A percentile compares a stretch with the other conserved stretches of the same genome.
These are phyloP conservation scores for Pseudocercospora macadamiae DNA, from an alignment of 2,329 filamentous ascomycete genomes.

Conservation along the genomic window DNA sequence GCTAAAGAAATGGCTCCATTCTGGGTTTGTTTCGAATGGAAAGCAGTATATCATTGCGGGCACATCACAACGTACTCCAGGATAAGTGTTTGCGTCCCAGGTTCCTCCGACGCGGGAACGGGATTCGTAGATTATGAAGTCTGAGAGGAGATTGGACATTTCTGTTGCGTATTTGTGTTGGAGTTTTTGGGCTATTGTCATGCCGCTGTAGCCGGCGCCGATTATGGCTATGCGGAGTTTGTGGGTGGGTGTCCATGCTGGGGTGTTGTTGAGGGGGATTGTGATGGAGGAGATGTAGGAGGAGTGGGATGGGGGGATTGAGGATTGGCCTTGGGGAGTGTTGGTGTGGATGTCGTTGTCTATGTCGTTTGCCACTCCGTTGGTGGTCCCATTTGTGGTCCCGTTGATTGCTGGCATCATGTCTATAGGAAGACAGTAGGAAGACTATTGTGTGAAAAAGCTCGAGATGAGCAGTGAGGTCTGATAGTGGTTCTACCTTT, in stretches of 20 bases:
- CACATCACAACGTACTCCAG: constrained; percentile 19
- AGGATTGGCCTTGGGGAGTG: background rate
- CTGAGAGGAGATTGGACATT: constrained; percentile 35
- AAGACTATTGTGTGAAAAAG: background rate
- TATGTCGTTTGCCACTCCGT: background rate
- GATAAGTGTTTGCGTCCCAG: constrained; percentile 43
- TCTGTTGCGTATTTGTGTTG: constrained; percentile 37
- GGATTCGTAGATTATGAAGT: constrained; percentile 47
- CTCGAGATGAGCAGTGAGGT: background rate
- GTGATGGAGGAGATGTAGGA: constrained; percentile 16
- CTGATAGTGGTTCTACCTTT: background rate
- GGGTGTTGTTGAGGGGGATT: constrained; percentile 21
- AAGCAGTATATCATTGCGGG: constrained; percentile 37
- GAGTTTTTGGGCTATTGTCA: constrained; percentile 45
- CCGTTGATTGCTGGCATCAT: background rate
- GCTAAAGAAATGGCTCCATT: constrained; percentile 42
- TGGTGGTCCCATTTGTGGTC: background rate
- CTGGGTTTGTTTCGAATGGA: constrained; percentile 40
- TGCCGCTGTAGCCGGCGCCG: constrained; percentile 41
- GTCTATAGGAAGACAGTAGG: background rate
- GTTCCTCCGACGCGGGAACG: constrained; percentile 43
- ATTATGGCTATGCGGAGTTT: constrained; percentile 33
- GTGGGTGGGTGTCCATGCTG: constrained; percentile 22
- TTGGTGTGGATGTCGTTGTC: background rate
- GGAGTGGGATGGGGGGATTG: background rate